phyloP scores from a whole-genome alignment of 495 filamentous ascomycete genomes.

The Cercophora sp. region DNA sequence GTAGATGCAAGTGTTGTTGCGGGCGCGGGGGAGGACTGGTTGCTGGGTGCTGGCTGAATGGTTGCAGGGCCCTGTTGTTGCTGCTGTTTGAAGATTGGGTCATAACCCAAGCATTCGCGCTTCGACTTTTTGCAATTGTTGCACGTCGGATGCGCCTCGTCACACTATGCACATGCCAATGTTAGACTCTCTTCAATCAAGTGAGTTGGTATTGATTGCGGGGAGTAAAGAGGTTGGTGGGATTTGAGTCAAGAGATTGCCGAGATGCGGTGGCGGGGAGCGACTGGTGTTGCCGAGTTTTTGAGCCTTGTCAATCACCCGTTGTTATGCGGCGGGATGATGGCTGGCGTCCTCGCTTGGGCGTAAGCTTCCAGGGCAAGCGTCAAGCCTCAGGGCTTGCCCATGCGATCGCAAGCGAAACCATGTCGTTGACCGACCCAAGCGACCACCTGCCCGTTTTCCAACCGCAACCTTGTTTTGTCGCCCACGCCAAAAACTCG shows the following conservation, averaged over 20 bases:
- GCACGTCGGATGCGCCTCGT: slow-evolving; percentile 91
- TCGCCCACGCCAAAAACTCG: slow-evolving; percentile 4
- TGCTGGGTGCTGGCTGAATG: slow-evolving; percentile 63
- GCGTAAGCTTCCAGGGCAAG: slow-evolving; percentile 29
- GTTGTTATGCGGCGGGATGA: slow-evolving; percentile 8
- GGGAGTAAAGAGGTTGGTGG: neutral
- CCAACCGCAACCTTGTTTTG: slow-evolving; percentile 13
- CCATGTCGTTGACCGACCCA: slow-evolving; percentile 14
- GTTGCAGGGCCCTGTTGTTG: slow-evolving; percentile 71
- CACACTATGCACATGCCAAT: too few relatives aligned
- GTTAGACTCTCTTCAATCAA: too few relatives aligned
- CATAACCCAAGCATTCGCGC: slow-evolving; percentile 94
- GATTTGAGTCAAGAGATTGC: neutral
- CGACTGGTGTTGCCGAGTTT: slow-evolving; percentile 1
- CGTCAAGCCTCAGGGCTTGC: slow-evolving; percentile 14
- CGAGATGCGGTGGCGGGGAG: slow-evolving; percentile 6
- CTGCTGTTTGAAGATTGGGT: slow-evolving; percentile 93
- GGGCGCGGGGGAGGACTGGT: slow-evolving; percentile 27
- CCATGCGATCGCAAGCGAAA: slow-evolving; percentile 29
- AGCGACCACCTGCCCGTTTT: slow-evolving; percentile 9
- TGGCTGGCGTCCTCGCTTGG: slow-evolving; percentile 31
- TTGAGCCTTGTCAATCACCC: slow-evolving; percentile 8
- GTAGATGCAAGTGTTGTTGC: slow-evolving; percentile 26
- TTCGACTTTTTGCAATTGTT: slow-evolving; percentile 98
- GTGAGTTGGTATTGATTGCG: neutral